Evolutionary conservation across 176 grass and related monocot genomes (phyloP).

Genomic region (Alloteropsis semialata): DNA sequence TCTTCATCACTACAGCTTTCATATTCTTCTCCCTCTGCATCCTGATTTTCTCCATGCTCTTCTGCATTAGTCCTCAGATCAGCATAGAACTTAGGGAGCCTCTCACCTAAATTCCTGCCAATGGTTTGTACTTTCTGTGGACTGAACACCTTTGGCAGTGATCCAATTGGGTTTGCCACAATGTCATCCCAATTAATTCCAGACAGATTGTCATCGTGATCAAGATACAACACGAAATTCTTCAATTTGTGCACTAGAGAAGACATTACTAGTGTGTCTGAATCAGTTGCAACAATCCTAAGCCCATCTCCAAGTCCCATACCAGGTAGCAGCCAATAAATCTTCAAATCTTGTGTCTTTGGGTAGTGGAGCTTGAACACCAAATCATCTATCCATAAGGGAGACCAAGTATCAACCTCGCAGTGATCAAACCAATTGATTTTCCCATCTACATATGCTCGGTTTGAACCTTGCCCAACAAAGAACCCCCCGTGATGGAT

Average conservation of each 20-base stretch:
- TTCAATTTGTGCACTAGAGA: not conserved
- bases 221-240: not conserved
- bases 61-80: too few relatives aligned
- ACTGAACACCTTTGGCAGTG: not conserved
- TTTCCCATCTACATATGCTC: not conserved
- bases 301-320: not conserved
- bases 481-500: not conserved
- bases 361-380: not conserved
- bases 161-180: not conserved
- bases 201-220: not conserved
- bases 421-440: too few relatives aligned
- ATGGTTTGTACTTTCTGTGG: not conserved
- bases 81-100: too few relatives aligned
- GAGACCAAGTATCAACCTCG: not conserved
- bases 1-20: too few relatives aligned
- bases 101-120: too few relatives aligned
- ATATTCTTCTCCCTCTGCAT: too few relatives aligned
- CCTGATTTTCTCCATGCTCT: too few relatives aligned
- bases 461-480: not conserved
- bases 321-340: not conserved
- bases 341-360: fast-evolving
- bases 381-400: not conserved
- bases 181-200: not conserved
- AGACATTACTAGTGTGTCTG: not conserved
- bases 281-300: not conserved